phyloP scores from a whole-genome alignment of 768 basidiomycete genomes.

The Solioccasus polychromus region DNA sequence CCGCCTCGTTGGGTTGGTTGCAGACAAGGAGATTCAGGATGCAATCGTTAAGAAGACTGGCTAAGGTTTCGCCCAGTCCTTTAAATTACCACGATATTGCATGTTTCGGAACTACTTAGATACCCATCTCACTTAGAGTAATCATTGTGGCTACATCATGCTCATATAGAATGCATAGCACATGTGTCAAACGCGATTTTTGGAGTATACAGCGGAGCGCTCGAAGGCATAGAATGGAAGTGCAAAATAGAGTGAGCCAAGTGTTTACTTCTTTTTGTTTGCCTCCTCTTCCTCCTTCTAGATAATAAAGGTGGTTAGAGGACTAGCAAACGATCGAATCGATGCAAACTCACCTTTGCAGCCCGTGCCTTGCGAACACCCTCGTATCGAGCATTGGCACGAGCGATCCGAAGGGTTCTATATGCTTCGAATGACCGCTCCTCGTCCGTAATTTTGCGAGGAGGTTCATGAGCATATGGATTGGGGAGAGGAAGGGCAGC shows the following conservation, averaged over 20 bases:
- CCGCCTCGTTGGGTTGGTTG: slow-evolving; percentile 77
- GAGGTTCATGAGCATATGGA: slow-evolving; percentile 68
- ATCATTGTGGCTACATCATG: too few relatives aligned
- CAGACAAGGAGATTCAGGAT: slow-evolving; percentile 67
- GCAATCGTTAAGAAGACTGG: slow-evolving; percentile 50
- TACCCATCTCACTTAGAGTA: too few relatives aligned
- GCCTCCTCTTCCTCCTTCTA: slow-evolving; percentile 92
- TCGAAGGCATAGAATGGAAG: slow-evolving; percentile 25
- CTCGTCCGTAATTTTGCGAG: slow-evolving; percentile 88
- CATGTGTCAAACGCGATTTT: slow-evolving; percentile 36
- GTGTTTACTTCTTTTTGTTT: slow-evolving; percentile 79
- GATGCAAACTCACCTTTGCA: slow-evolving; percentile 62
- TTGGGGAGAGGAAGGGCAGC: slow-evolving; percentile 63
- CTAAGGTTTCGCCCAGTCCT: slow-evolving; percentile 1
- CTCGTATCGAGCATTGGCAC: slow-evolving; percentile 79
- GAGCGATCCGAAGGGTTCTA: slow-evolving; percentile 80
- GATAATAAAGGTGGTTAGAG: slow-evolving; percentile 17
- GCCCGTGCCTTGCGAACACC: slow-evolving; percentile 85
- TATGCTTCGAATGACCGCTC: slow-evolving; percentile 90
- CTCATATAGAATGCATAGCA: slow-evolving; percentile 31
- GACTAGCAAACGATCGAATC: not conserved
- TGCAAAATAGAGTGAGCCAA: slow-evolving; percentile 13
- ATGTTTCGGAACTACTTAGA: slow-evolving; percentile 9
- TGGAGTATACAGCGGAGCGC: slow-evolving; percentile 29
- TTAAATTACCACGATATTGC: too few relatives aligned